Evolutionary conservation across 2,329 filamentous ascomycete genomes (phyloP), one percentile per base, ranked within the genome.

Genomic region (Phialemonium atrogriseum): DNA sequence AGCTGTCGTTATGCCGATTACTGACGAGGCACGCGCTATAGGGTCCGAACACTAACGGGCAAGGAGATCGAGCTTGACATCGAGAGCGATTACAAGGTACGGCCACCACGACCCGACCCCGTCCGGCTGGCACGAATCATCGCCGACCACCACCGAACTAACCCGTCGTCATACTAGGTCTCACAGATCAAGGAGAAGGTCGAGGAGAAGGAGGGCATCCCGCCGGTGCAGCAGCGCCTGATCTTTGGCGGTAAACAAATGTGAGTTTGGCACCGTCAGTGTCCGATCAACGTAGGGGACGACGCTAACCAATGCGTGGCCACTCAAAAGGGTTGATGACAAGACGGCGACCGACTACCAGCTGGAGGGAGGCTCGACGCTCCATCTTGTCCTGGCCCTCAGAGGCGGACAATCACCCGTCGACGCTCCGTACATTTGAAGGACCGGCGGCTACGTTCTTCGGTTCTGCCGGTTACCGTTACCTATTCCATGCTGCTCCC

Each of bases 21-120:
- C 40, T 36, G 12, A 36, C 26, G 10, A 32, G 20, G 10, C 15
- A 22, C 14, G 19, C 8, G 15, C 9, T 9, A 15, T 48, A 98
- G 89, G 72, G 89, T 98, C 56, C 84, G 91, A 56, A 98, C 91
- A 41, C 79, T 98, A 43, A 96, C 91, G 43, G 91, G 91, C 54
- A 96, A 96, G 70, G 87, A 98, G 66, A 96, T 96, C 58, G 89
- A 96, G 71, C 78, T 98, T 50, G 88, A 96, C 55, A 94, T 98
- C 56, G 91, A 96, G 68, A 71, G 77, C 32, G 80, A 86, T 52
- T 94, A 94, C 73, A 94, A 88, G 74, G 88, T 93, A 62, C 47
- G 53, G 32, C 25, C 16, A 27, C 8, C 10, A 32, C 33, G 17
- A 13, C 14, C 10, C 18, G 18, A 28, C 27, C 26, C 21, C 12